Evolutionary conservation across 371 early-diverging fungal species (phyloP).

Genomic region (Rhizomucor miehei): DNA sequence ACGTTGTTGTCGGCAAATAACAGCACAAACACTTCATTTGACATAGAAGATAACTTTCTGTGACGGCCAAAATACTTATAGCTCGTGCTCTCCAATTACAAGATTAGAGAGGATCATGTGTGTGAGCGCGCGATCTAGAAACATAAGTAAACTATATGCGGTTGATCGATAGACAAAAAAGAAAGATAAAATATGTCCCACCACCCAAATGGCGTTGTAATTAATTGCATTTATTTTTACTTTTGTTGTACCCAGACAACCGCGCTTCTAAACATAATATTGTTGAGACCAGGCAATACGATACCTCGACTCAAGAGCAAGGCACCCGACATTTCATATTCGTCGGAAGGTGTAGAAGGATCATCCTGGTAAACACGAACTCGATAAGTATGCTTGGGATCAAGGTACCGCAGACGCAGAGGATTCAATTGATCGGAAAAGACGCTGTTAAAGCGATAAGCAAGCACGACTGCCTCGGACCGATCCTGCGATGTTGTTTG

Average conservation of each 20-base stretch:
- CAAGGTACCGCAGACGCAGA: conserved; percentile 16
- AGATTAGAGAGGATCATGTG: no score
- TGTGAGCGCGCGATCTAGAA: no score
- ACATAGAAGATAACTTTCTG: no score
- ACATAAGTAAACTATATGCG: no score
- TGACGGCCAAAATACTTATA: no score
- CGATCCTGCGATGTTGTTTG: conserved; percentile 14
- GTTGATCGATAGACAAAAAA: no score
- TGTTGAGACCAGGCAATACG: conserved; percentile 1
- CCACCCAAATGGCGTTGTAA: no score
- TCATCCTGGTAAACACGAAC: conserved; percentile 17
- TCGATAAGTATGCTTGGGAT: conserved; percentile 8
- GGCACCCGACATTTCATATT: conserved; percentile 18
- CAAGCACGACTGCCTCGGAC: conserved; percentile 23
- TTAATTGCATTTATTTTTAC: no score
- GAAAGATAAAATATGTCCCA: no score
- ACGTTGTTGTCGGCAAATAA: no score
- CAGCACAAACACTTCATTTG: no score
- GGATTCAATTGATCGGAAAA: conserved; percentile 21
- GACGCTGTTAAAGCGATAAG: conserved; percentile 22
- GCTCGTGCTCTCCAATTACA: no score
- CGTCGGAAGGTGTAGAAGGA: conserved; percentile 13
- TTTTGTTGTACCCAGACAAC: conserved; percentile 5
- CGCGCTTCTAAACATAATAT: conserved; percentile 8
- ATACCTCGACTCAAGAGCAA: conserved; percentile 23